Evolutionary conservation across 2,329 filamentous ascomycete genomes (phyloP).

Genomic region (Plectosphaerella sp.): DNA sequence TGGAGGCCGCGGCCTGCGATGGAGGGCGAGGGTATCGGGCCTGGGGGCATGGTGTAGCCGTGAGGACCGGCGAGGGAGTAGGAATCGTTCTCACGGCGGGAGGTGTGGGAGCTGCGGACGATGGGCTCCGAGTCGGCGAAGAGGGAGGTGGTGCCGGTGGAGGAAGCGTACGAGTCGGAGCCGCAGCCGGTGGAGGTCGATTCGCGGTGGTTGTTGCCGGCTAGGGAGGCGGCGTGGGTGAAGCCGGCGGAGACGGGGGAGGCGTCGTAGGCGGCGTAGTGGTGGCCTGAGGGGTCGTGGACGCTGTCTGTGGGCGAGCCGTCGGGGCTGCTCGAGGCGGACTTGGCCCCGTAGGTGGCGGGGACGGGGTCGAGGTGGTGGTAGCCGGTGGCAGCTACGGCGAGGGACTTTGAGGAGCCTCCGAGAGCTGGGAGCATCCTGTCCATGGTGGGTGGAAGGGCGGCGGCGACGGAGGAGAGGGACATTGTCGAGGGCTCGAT

Average conservation of each 20-base stretch:
- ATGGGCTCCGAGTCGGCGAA: constrained; percentile 9
- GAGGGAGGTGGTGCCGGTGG: constrained; percentile 8
- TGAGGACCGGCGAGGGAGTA: background rate
- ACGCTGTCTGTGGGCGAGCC: constrained; percentile 10
- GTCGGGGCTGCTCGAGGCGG: background rate
- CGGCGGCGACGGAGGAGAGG: constrained; percentile 35
- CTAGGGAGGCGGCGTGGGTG: constrained; percentile 5
- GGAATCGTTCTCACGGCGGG: background rate
- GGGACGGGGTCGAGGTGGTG: constrained; percentile 19
- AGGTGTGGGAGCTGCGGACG: background rate
- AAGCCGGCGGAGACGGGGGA: constrained; percentile 6
- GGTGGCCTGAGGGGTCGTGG: constrained; percentile 4
- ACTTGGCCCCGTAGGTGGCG: background rate
- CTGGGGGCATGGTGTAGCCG: background rate
- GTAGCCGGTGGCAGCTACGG: constrained; percentile 18
- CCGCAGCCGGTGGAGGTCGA: constrained; percentile 2
- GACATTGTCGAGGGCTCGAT: constrained; percentile 27
- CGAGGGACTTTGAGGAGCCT: constrained; percentile 19
- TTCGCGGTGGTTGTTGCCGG: constrained; percentile 4
- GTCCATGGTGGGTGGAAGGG: constrained; percentile 27
- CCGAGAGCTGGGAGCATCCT: constrained; percentile 29
- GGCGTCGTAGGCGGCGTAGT: constrained; percentile 3
- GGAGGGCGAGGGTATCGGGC: background rate
- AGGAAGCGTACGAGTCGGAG: constrained; percentile 6
- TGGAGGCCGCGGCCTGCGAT: background rate